phyloP scores from a whole-genome alignment of 345 rosid species.

The Populus euphratica region DNA sequence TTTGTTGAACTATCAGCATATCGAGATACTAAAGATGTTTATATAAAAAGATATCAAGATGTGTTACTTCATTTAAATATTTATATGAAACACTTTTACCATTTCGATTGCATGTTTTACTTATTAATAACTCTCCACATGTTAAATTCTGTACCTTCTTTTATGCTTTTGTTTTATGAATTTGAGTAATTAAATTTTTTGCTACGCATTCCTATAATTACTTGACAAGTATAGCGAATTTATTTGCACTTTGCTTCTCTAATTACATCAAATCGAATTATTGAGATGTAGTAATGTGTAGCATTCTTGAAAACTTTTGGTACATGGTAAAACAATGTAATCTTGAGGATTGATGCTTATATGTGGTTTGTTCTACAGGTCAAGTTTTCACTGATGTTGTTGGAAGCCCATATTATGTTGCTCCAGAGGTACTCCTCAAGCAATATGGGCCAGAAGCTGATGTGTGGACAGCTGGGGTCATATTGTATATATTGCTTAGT shows the following conservation, averaged over 20 bases:
- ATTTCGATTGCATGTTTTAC: neutral
- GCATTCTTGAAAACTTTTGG: neutral
- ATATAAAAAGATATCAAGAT: neutral
- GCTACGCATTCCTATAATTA: neutral
- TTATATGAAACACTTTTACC: neutral
- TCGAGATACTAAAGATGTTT: neutral
- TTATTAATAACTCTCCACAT: neutral
- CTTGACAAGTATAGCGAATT: neutral
- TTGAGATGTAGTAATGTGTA: neutral
- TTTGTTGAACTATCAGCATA: neutral
- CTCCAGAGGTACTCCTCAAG: constrained; percentile 94
- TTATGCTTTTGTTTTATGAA: neutral
- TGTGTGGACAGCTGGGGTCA: constrained; percentile 99
- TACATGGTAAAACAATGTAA: neutral
- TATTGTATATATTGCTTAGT: constrained; percentile 86
- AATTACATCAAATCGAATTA: neutral
- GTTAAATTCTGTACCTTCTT: neutral
- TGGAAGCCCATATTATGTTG: constrained; percentile 96
- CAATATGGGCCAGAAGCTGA: constrained; percentile 94
- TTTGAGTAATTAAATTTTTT: neutral
- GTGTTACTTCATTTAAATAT: neutral
- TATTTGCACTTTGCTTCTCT: neutral
- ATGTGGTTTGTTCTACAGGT: constrained; percentile 42
- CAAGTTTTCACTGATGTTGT: constrained; percentile 91
- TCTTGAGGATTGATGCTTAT: neutral